Evolutionary conservation across 371 early-diverging fungal genomes (phyloP), one percentile per base, ranked within the genome.

Genomic region (Apophysomyces elegans): DNA sequence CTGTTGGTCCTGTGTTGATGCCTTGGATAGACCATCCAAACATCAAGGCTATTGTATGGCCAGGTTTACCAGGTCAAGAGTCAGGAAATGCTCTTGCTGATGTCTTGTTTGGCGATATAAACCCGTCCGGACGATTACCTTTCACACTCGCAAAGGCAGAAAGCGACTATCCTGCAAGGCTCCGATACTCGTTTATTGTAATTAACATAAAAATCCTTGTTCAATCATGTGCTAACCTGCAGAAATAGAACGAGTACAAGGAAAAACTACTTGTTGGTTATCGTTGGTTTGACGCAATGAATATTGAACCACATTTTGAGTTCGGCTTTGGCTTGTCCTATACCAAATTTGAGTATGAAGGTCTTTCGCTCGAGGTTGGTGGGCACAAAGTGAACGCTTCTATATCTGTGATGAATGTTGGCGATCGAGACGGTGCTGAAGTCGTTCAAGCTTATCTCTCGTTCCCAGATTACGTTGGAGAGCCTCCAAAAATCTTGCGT

Each of bases 241-340:
- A 4, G 47, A 5, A 13, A 21, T 44, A 79, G 69, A 63, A 81
- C 37, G 61, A 64, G n/a, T 88, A 88, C 69, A 41, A 56, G 9
- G 86, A 88, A 67, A 74, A 78, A 5, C 66, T 84, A 8, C 65
- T 71, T 35, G 66, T 85, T 39, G 88, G 83, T 54, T 84, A 88
- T 76, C 69, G 78, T 13, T 74, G 71, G 65, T 73, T 73, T 69
- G 82, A 86, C 43, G 70, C 70, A 60, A 62, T 71, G 18, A 66
- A 71, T 56, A 81, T 84, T 62, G 66, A 69, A 14, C 86, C 87
- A 59, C 64, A 80, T 44, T 83, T 79, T 71, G 67, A 68, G 11
- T 88, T 88, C 50, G 88, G 86, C 7, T 73, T 72, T 65, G 88
- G 88, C 62, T 66, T 88, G 36, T 84, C 85, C 0, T 88, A 86